Base-by-base conservation (phyloP, 441 rosid species). In the Erodium trifolium region DNA sequence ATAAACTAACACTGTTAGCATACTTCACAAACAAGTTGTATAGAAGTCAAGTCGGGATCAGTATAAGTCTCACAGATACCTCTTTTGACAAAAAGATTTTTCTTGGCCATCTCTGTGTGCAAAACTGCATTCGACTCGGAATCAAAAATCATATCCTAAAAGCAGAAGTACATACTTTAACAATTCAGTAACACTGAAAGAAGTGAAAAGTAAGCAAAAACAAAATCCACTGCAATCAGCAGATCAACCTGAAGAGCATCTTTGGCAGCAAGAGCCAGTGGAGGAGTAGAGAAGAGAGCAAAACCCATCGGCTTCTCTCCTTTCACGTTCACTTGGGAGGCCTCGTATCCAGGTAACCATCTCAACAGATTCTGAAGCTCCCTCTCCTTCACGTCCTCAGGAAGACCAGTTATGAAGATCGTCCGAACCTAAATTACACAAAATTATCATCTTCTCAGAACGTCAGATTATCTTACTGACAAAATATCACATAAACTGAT, bases 301-400 rank as follows among this genome's bases (percentile, higher is more conserved):
- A 94, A 94, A 0, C 99, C 99, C 99, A 94, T 92, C 4, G 97
- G 94, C 68, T 88, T 94, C 60, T 90, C 99, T n/a, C 96, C 99
- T 71, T 90, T 94, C 76, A 78, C 88, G 75, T 94, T 92, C 63
- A 94, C 90, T 78, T 94, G 99, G 3, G 99, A 94, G 47, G 98
- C 99, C 81, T 91, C 99, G 6, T 90, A 94, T 23, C 99, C 99
- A 0, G 99, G 99, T 66, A 94, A 76, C 99, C 97, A 94, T 75
- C 99, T 82, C 70, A 94, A 79, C 11, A 94, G 77, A 79, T 94
- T 92, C 77, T 86, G 86, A 51, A 94, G 83, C 73, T 94, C 99
- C 72, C 99, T 92, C 84, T 94, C 99, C 72, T 87, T 94, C 55
- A 92, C 93, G 51, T 94, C 99, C 35, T 90, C 99, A 2, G 98